Evolutionary conservation across 2,329 filamentous ascomycete genomes (phyloP).

Genomic region (Exophiala sideris): DNA sequence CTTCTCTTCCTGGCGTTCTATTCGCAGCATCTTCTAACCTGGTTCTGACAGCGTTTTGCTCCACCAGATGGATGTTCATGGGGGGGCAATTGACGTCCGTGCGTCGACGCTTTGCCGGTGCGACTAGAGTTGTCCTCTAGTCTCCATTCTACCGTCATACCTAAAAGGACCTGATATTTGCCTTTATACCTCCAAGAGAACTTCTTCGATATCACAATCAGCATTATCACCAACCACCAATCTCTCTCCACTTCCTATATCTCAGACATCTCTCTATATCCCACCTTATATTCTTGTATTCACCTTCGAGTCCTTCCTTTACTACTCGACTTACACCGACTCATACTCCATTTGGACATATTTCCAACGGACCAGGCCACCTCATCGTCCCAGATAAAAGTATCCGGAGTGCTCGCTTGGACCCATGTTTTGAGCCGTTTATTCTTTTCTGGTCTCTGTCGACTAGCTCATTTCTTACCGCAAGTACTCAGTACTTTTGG

Average conservation of each 20-base stretch:
- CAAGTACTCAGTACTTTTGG: constrained; percentile 31
- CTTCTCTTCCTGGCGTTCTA: constrained; percentile 22
- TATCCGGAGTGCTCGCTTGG: constrained; percentile 22
- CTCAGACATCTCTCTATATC: constrained; percentile 9
- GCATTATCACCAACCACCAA: constrained; percentile 14
- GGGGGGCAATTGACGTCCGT: constrained; percentile 17
- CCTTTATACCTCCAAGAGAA: constrained; percentile 22
- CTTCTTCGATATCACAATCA: constrained; percentile 20
- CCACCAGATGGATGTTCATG: constrained; percentile 23
- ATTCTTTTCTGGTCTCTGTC: constrained; percentile 26
- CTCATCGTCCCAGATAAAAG: constrained; percentile 18
- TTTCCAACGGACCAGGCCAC: constrained; percentile 14
- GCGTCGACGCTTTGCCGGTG: constrained; percentile 22
- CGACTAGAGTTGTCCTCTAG: constrained; percentile 14
- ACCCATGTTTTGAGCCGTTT: constrained; percentile 30
- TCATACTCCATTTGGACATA: constrained; percentile 9
- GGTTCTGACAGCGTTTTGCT: constrained; percentile 23
- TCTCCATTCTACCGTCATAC: constrained; percentile 22
- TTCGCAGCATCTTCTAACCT: constrained; percentile 25
- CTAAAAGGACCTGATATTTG: constrained; percentile 23
- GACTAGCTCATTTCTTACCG: constrained; percentile 26
- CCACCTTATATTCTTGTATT: constrained; percentile 10
- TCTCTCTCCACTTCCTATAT: constrained; percentile 7
- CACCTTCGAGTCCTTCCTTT: constrained; percentile 17
- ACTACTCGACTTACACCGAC: constrained; percentile 2